Percentiles rank a stretch among this genome's conserved stretches.
Conservation (phyloP, 1,139 yeast species). For the Groenewaldozyma auringiensis region DNA sequence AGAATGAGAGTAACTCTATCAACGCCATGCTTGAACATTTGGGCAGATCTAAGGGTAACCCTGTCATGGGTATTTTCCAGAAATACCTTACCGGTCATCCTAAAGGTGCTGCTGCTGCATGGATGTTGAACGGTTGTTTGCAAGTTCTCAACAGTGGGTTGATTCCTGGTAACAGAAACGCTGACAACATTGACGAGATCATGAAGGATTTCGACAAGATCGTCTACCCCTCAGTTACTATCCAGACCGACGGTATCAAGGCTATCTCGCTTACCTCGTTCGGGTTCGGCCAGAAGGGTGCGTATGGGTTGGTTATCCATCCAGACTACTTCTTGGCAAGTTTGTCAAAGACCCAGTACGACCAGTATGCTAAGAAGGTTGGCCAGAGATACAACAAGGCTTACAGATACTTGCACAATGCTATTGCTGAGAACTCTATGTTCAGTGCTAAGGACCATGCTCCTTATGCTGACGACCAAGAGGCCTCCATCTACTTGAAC, state of each 20-base stretch:
- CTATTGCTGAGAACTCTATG: conserved; percentile 83
- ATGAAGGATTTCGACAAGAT: conserved; percentile 82
- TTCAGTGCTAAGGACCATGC: conserved; percentile 90
- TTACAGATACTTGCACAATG: conserved; percentile 93
- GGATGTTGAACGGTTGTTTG: conserved; percentile 99
- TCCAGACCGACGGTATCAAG: conserved; percentile 94
- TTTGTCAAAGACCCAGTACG: conserved; percentile 61
- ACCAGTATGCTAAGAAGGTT: conserved; percentile 64
- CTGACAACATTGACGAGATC: conserved; percentile 84
- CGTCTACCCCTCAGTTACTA: conserved; percentile 87
- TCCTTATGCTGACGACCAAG: conserved; percentile 84
- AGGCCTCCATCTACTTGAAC: conserved; percentile 84
- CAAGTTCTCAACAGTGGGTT: conserved; percentile 88
- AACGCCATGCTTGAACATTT: conserved; percentile 88
- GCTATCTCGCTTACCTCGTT: conserved; percentile 96
- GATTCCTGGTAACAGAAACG: conserved; percentile 98
- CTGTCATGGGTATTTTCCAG: conserved; percentile 97
- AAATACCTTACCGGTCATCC: conserved; percentile 99
- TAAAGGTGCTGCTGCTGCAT: conserved; percentile 99
- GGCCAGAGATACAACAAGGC: conserved; percentile 78
- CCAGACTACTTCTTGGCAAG: conserved; percentile 90
- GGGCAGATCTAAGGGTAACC: conserved; percentile 97
- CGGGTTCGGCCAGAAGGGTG: conserved; percentile 99
- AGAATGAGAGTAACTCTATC: conserved; percentile 90
- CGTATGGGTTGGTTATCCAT: conserved; percentile 84